Conservation (phyloP, 2,329 filamentous ascomycete genomes). For the Exophiala mesophila region DNA sequence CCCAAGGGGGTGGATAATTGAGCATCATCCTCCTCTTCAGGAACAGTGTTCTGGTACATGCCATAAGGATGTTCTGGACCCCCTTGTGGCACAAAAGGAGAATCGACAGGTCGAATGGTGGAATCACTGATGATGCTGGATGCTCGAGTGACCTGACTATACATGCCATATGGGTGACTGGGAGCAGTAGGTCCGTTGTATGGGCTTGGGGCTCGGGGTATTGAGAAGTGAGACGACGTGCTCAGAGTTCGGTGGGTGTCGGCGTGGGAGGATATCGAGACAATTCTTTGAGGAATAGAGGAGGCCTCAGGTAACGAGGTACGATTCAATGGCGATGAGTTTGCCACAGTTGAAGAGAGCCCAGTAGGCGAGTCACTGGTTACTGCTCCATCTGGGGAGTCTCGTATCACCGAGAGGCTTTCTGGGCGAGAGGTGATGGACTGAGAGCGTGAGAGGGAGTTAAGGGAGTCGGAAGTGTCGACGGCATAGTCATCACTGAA, state of each 20-base stretch:
- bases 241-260: slow-evolving; percentile 39
- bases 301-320: slow-evolving; percentile 6
- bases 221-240: slow-evolving; percentile 42
- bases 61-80: slow-evolving; percentile 75
- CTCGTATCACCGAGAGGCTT: slow-evolving; percentile 24
- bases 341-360: slow-evolving; percentile 7
- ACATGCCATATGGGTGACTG: slow-evolving; percentile 81
- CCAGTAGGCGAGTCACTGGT: slow-evolving; percentile 17
- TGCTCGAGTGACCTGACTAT: slow-evolving; percentile 61
- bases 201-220: slow-evolving; percentile 54
- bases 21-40: slow-evolving; percentile 49
- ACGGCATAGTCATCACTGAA: slow-evolving; percentile 48
- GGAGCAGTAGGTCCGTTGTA: slow-evolving; percentile 67
- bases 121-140: slow-evolving; percentile 68
- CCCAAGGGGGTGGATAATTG: slow-evolving; percentile 53
- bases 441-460: slow-evolving; percentile 2
- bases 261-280: slow-evolving; percentile 29
- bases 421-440: slow-evolving; percentile 17
- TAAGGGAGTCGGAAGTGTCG: slow-evolving; percentile 27
- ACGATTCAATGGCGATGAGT: slow-evolving; percentile 12
- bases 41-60: slow-evolving; percentile 71
- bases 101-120: slow-evolving; percentile 56
- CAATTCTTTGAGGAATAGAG: slow-evolving; percentile 17
- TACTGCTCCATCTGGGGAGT: slow-evolving; percentile 3
- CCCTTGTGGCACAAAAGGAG: slow-evolving; percentile 56